Evolutionary conservation across 139 green algal genomes (phyloP), one percentile per base, ranked within the genome.

Genomic region (Penium margaritaceum): DNA sequence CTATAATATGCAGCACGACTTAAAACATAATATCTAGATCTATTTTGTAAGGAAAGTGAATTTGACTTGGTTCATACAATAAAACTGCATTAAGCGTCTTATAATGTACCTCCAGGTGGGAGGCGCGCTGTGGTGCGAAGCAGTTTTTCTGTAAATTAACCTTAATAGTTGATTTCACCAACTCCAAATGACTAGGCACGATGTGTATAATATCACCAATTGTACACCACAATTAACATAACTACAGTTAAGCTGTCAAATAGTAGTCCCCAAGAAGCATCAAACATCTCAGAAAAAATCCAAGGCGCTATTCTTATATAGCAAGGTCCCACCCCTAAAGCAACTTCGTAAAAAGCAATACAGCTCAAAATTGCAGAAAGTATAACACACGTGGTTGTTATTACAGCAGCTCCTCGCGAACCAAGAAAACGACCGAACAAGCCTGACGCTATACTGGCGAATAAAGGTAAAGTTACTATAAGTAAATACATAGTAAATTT

Each of bases 161-260:
- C 27, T 63, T 63, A 63, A 63, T 63, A 63, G 27, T 63, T 36
- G 54, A 63, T 63, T 29, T 33, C n/a, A 63, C 19, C 54, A 63
- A 63, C 19, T 63, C 27, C 2, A 63, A 63, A 63, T 33, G 27
- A 35, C 27, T 63, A 9, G 54, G 54, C 27, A 24, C n/a, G 27
- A 24, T 35, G 27, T 9, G 34, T 33, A 63, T 35, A 63, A 63
- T 63, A 35, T 63, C 54, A 14, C 54, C 54, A n/a, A n/a, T n/a
- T n/a, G n/a, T n/a, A n/a, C 17, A 80, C 73, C 19, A 80, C 36
- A 47, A 77, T 58, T 63, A 80, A 69, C 70, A 77, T 77, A 29
- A 76, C 62, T 32, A 78, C 32, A 37, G 70, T 77, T 29, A 77
- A 37, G 12, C 19, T 74, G 72, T 77, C 58, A 58, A 77, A 78